Conservation (phyloP, 371 early-diverging fungal genomes). For the Actinomucor elegans region DNA sequence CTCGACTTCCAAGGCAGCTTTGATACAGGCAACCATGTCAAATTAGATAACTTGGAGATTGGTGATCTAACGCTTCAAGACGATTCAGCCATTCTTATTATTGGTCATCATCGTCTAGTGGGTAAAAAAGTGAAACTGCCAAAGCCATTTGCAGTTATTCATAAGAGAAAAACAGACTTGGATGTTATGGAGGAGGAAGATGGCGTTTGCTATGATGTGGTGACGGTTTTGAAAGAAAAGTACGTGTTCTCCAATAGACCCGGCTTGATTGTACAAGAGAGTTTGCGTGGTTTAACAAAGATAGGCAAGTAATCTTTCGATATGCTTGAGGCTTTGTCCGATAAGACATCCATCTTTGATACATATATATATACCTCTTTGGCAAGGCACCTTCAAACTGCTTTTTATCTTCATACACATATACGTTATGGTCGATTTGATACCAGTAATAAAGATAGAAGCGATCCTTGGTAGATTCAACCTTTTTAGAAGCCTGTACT, state of each 20-base stretch:
- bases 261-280: slow-evolving; percentile 41
- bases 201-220: slow-evolving; percentile 40
- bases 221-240: slow-evolving; percentile 50
- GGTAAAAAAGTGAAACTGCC: slow-evolving; percentile 42
- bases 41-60: slow-evolving; percentile 32
- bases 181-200: slow-evolving; percentile 22
- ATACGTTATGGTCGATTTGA: no score
- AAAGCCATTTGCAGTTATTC: slow-evolving; percentile 56
- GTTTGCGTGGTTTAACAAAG: slow-evolving; percentile 27
- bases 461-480: no score
- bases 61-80: slow-evolving; percentile 38
- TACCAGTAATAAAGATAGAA: no score
- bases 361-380: not conserved
- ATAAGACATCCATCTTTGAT: no score
- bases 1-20: slow-evolving; percentile 61
- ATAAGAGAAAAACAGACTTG: slow-evolving; percentile 19
- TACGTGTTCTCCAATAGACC: slow-evolving; percentile 55
- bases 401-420: no score
- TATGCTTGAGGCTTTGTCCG: no score
- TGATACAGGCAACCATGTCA: slow-evolving; percentile 18
- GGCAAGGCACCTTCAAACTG: no score
- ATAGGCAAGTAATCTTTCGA: slow-evolving; percentile 4
- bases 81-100: slow-evolving; percentile 38
- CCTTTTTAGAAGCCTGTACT: no score
- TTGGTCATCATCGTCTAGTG: slow-evolving; percentile 51